phyloP scores from a whole-genome alignment of 2,329 filamentous ascomycete genomes.

The Trichoderma endophyticum region DNA sequence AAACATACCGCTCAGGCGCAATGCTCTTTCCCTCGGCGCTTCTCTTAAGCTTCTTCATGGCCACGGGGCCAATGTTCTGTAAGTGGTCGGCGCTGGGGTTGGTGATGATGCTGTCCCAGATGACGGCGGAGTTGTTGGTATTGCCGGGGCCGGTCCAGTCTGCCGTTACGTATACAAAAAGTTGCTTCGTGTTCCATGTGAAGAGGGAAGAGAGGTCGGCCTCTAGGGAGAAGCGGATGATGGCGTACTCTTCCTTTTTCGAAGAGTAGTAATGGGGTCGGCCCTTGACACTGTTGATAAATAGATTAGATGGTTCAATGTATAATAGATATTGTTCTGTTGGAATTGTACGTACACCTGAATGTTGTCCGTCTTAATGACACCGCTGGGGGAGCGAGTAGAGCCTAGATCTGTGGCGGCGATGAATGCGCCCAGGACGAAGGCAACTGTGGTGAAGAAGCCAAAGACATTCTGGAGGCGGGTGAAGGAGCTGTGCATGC shows the following conservation, averaged over 20 bases:
- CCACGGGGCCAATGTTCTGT: conserved; percentile 56
- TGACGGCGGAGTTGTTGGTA: conserved; percentile 69
- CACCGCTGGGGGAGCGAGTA: conserved; percentile 62
- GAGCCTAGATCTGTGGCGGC: conserved; percentile 73
- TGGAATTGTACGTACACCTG: conserved; percentile 68
- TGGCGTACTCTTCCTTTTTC: conserved; percentile 93
- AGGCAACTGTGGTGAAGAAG: conserved; percentile 94
- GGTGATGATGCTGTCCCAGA: conserved; percentile 95
- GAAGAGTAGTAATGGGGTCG: conserved; percentile 92
- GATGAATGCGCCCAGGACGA: conserved; percentile 74
- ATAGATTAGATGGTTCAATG: not conserved
- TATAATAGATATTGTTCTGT: conserved; percentile 1
- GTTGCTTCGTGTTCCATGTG: conserved; percentile 98
- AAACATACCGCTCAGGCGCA: conserved; percentile 52
- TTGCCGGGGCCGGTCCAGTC: conserved; percentile 54
- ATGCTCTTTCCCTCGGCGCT: conserved; percentile 59
- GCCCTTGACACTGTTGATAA: conserved; percentile 66
- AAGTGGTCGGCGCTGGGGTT: conserved; percentile 63
- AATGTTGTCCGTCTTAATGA: conserved; percentile 67
- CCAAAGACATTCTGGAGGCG: conserved; percentile 91
- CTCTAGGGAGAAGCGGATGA: conserved; percentile 89
- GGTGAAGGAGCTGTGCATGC: conserved; percentile 83
- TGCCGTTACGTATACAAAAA: conserved; percentile 94
- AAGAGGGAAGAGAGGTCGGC: conserved; percentile 89
- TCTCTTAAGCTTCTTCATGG: conserved; percentile 60